Evolutionary conservation across 805 yeast species (phyloP).

Genomic region (Candida railenensis): DNA sequence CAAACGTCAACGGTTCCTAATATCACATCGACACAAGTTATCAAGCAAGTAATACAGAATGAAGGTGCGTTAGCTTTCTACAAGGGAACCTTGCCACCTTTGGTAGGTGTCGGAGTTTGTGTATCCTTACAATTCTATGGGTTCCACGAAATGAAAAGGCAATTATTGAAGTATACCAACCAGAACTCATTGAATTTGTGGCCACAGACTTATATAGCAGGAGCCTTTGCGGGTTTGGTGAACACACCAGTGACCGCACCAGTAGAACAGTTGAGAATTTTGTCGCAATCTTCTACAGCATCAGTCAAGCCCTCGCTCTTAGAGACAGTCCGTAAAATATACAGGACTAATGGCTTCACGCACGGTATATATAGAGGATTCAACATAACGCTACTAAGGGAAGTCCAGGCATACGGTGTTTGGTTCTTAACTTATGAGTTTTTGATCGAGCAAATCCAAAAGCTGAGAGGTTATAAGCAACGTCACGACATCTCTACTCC

Average conservation of each 20-base stretch:
- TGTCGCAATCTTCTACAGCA: conserved; percentile 51
- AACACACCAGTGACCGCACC: conserved; percentile 64
- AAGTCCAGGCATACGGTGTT: conserved; percentile 71
- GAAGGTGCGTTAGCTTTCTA: conserved; percentile 45
- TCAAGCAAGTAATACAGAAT: conserved; percentile 35
- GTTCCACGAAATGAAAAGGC: conserved; percentile 67
- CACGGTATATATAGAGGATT: conserved; percentile 57
- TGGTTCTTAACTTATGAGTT: conserved; percentile 70
- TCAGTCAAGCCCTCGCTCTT: conserved; percentile 18
- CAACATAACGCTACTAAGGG: conserved; percentile 53
- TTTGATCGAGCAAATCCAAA: conserved; percentile 42
- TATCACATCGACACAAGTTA: conserved; percentile 28
- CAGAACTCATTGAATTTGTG: conserved; percentile 40
- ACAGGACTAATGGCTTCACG: conserved; percentile 38
- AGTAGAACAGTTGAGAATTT: conserved; percentile 63
- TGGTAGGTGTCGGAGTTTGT: conserved; percentile 55
- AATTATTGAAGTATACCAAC: conserved; percentile 34
- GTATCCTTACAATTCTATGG: conserved; percentile 71
- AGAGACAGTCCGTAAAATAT: conserved; percentile 43
- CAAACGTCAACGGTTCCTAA: conserved; percentile 33
- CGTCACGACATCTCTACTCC: conserved; percentile 53
- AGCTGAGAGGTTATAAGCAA: conserved; percentile 30
- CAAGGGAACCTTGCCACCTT: conserved; percentile 45
- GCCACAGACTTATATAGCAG: conserved; percentile 60
- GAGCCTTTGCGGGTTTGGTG: conserved; percentile 66